Base-by-base conservation (phyloP, 2,329 filamentous ascomycete species). In the Monilinia vaccinii-corymbosi region DNA sequence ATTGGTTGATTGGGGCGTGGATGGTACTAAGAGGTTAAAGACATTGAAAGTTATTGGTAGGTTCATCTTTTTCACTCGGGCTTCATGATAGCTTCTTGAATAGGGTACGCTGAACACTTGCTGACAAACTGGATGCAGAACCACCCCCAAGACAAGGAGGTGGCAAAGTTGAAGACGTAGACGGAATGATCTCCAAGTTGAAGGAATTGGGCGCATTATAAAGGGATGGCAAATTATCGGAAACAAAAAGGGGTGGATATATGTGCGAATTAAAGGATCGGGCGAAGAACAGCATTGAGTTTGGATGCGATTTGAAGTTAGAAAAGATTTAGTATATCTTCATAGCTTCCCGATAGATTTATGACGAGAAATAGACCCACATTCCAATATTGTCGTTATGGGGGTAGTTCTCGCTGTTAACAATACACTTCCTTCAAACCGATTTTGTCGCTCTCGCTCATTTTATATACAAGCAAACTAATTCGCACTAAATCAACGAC, bases 121-220 rank as follows among this genome's bases (percentile, higher is more conserved):
- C 45, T 38, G 25, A 45, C 21, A 50, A 38, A 48, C 16, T 62
- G 60, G 13, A 28, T 60, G 71, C 75, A 86, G 94, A 99, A 78
- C 94, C 94, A 59, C 82, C 91, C 55, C 79, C 89, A 64, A 83
- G 94, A 75, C 85, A 96, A 77, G 94, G 94, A 45, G 94, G 94
- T 69, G 91, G 91, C 67, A 99, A 97, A 84, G 94, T 99, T 23
- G 91, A 96, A 72, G 88, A 97, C 78, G 94, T 99, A 25, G 91
- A 95, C 75, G 91, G 92, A n/a, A 83, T 99, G 75, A 86, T 99
- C 70, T 76, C 82, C 61, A 97, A 94, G 82, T 79, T 99, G 72
- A 97, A 97, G 83, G 93, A 99, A 79, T 78, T 99, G 66, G 94
- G 94, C 68, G 94, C 92, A 34, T 64, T 71, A 59, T 71, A 68